Base-by-base conservation (phyloP, 805 yeast genomes). In the Wickerhamomyces strasburgensis region DNA sequence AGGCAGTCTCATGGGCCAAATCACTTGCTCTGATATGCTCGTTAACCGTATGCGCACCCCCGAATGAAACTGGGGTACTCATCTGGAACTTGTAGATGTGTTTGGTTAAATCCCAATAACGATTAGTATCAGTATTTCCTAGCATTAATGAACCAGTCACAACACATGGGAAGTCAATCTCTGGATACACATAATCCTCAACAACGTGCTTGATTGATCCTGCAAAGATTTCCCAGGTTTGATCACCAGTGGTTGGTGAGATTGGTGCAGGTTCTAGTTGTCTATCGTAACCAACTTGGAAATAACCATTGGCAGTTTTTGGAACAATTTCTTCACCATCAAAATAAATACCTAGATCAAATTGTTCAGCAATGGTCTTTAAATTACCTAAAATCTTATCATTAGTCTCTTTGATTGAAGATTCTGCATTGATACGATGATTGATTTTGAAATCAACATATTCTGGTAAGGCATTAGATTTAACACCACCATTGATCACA, bases 121-220 rank as follows among this genome's bases (percentile, higher is more conserved):
- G 66, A 41, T 67, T 64, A 6, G 88, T 81, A 53, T 83, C 89
- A 3, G 89, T 82, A 55, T 80, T 81, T 16, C 80, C 88, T 5
- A 82, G 67, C 70, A 77, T 72, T 29, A 81, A 54, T 14, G 72
- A 61, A 4, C 87, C 85, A 5, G 81, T 66, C n/a, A 75, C 67
- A 21, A 29, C 14, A 14, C 14, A 8, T 15, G 31, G 31, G 4
- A 15, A 10, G 6, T 15, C 18, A 4, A 19, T 15, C 5, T 17
- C 23, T 6, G 31, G 31, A 13, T 29, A 29, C 59, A 70, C 38
- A 42, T 47, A 51, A 31, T 78, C 78, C 54, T 80, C 84, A 49
- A 72, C 73, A 28, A 82, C 68, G 40, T 73, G 70, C 42, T 78
- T 69, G 25, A 78, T 62, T 16, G 79, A 67, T 13, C 89, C 88